Base-by-base conservation (phyloP, 192 early-diverging fungal species). In the Backusella tuberculispora region DNA sequence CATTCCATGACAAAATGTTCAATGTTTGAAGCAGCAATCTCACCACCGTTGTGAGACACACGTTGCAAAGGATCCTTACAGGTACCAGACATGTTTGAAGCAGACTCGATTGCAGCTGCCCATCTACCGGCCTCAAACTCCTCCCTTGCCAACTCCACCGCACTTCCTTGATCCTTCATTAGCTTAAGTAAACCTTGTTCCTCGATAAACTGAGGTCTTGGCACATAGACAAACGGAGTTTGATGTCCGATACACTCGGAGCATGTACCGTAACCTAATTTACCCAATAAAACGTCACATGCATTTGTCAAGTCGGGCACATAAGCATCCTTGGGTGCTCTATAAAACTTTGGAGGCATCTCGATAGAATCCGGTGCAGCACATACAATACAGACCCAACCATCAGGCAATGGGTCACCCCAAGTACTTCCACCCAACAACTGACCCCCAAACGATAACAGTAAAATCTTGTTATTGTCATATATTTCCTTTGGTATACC, bases 191-290 rank as follows among this genome's bases (percentile, higher is more conserved):
- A 63, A 1, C 89, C 89, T 37, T 77, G 73, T 70, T 90, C 88
- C 45, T 90, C 89, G 26, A 86, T 83, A 71, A 90, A 90, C 60
- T 88, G 88, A 5, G 88, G 85, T 74, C 89, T 73, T 26, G 89
- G 78, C 9, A 90, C 87, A 66, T 88, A 90, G 15, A 90, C 81
- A 53, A 90, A 81, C 4, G 89, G 85, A 12, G 80, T 87, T 8
- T 72, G 63, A 56, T 88, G 87, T n/a, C 84, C 86, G 21, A 88
- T 88, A 72, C 87, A 88, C 77, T 90, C 89, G 10, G 84, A 85
- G 48, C 89, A 90, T 0, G 89, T 89, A 34, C 89, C 89, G 75
- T 88, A 90, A 17, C 89, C 89, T 56, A 90, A 65, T 79, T 90
- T 90, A 1, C 89, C 89, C 44, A 90, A 82, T 34, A 90, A 80